A percentile compares a stretch with the other conserved stretches of the same genome.
Conservation (phyloP, 2,329 filamentous ascomycete species). For the Cadophora sp. region DNA sequence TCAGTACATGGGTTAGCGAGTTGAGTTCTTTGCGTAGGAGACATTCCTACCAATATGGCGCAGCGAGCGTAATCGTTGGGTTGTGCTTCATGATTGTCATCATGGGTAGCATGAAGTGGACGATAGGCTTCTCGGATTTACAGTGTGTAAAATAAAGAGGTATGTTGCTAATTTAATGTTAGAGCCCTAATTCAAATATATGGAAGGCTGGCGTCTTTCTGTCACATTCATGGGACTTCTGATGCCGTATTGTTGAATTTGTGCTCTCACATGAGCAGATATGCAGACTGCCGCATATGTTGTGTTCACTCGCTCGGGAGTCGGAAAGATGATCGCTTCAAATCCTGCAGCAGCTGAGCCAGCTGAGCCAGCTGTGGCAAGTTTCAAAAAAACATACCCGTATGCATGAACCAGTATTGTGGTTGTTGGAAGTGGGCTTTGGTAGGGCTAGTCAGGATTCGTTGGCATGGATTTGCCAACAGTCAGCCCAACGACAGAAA, state of each 20-base stretch:
- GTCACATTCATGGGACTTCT: not conserved
- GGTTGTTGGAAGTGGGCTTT: not conserved
- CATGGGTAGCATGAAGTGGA: constrained; percentile 81
- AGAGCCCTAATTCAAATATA: not conserved
- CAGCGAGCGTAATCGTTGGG: constrained; percentile 63
- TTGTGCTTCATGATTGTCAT: constrained; percentile 68
- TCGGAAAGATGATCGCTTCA: not conserved
- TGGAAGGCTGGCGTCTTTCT: not conserved
- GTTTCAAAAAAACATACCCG: not conserved
- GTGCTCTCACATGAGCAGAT: constrained; percentile 7
- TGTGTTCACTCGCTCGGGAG: not conserved
- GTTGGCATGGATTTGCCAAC: not conserved
- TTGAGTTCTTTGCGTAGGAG: constrained; percentile 57
- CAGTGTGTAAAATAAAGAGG: constrained; percentile 38
- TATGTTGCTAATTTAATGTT: not conserved
- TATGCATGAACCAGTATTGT: not conserved
- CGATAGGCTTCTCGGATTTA: constrained; percentile 55
- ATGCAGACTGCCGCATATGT: constrained; percentile 8
- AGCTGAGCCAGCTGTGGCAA: not conserved
- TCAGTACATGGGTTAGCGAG: constrained; percentile 72
- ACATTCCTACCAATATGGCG: constrained; percentile 74
- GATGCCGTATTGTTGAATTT: not conserved
- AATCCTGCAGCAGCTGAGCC: not conserved
- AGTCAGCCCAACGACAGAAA: not conserved
- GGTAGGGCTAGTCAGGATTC: not conserved